phyloP scores from a whole-genome alignment of 1,284 basidiomycete species.

The Pholiota adiposa region DNA sequence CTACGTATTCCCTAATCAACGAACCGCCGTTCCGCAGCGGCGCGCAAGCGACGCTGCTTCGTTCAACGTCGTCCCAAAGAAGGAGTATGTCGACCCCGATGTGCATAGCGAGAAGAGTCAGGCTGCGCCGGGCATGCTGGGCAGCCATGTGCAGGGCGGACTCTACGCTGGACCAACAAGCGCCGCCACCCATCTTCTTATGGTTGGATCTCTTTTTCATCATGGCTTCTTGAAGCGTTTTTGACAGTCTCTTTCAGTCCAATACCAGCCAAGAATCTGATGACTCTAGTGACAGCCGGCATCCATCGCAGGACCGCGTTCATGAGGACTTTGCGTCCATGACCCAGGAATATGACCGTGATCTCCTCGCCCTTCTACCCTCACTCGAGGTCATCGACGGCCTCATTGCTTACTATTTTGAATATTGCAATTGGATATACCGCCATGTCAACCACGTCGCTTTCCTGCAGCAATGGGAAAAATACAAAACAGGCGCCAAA shows the following conservation, averaged over 20 bases:
- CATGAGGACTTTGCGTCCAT: conserved; percentile 47
- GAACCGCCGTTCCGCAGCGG: conserved; percentile 38
- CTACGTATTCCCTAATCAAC: conserved; percentile 60
- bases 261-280: conserved; percentile 54
- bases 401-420: conserved; percentile 76
- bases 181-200: conserved; percentile 65
- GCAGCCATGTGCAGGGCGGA: conserved; percentile 63
- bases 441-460: conserved; percentile 68
- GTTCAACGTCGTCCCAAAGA: conserved; percentile 48
- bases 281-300: conserved; percentile 49
- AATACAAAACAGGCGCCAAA: conserved; percentile 67
- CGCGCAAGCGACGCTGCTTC: conserved; percentile 36
- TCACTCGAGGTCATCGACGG: conserved; percentile 68
- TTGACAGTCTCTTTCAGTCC: conserved; percentile 30
- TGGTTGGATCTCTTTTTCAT: conserved; percentile 43
- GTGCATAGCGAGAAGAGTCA: conserved; percentile 44
- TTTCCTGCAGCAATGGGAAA: conserved; percentile 68
- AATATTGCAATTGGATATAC: conserved; percentile 85
- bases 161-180: conserved; percentile 77
- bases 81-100: conserved; percentile 54
- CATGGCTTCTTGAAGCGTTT: conserved; percentile 13
- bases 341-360: conserved; percentile 66
- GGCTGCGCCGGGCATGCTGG: conserved; percentile 65
- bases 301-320: conserved; percentile 49
- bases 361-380: conserved; percentile 70